Conservation (phyloP, 176 grass and related monocot genomes). For the Phragmites australis region DNA sequence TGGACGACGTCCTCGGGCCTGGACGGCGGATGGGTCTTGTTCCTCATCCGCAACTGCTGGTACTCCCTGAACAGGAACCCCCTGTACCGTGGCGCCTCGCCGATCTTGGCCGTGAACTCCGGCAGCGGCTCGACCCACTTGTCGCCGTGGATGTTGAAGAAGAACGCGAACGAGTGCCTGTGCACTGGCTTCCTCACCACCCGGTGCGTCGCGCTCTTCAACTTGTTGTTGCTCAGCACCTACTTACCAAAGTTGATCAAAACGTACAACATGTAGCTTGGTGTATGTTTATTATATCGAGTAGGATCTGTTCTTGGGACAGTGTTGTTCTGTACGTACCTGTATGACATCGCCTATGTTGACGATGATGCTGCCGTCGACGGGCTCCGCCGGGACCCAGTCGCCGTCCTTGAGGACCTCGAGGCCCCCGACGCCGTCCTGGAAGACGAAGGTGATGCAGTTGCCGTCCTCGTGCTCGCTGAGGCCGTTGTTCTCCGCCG, state of each 20-base stretch:
- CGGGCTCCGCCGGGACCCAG: conserved; percentile 41
- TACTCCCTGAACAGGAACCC: conserved; percentile 39
- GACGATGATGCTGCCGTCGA: conserved; percentile 43
- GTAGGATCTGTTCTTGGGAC: background rate
- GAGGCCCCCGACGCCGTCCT: conserved; percentile 46
- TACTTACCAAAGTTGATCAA: background rate
- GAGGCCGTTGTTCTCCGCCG: conserved; percentile 37
- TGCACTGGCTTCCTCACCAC: conserved; percentile 40
- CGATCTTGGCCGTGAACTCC: conserved; percentile 27
- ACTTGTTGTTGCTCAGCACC: conserved; percentile 38
- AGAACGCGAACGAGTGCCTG: conserved; percentile 44
- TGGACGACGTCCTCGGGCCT: conserved; percentile 24
- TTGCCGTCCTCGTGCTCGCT: conserved; percentile 44
- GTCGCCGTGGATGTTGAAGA: conserved; percentile 36
- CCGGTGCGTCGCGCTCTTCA: conserved; percentile 45
- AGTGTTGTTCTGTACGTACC: background rate
- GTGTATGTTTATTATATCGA: no score
- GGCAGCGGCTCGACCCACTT: conserved; percentile 52
- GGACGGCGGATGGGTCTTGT: conserved; percentile 41
- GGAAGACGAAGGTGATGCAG: conserved; percentile 46
- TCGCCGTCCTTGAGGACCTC: conserved; percentile 41
- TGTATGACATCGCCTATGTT: conserved; percentile 43
- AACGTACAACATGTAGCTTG: no score
- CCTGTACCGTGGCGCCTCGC: conserved; percentile 31
- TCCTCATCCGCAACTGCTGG: conserved; percentile 37